phyloP scores from a whole-genome alignment of 1,284 basidiomycete genomes.

The Rhizoctonia solani region DNA sequence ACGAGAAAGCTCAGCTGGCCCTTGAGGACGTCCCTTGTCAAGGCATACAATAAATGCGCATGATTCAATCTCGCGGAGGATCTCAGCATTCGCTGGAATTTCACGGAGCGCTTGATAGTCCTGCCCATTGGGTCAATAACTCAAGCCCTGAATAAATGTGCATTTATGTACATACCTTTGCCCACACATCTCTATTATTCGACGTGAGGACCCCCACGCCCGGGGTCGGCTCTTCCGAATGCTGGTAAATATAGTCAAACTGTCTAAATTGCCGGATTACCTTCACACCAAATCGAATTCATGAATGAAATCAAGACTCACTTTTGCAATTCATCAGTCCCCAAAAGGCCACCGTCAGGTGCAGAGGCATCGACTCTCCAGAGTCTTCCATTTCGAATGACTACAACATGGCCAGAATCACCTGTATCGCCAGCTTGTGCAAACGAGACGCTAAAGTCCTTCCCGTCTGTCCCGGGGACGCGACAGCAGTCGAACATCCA shows the following conservation, averaged over 20 bases:
- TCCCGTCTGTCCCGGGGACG: constrained; percentile 68
- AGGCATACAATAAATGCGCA: constrained; percentile 81
- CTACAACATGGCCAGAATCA: constrained; percentile 74
- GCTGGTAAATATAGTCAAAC: constrained; percentile 72
- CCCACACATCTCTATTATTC: constrained; percentile 82
- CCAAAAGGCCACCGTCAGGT: constrained; percentile 62
- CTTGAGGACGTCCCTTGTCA: constrained; percentile 62
- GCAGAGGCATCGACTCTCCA: constrained; percentile 72
- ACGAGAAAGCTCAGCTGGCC: constrained; percentile 62
- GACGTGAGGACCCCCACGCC: constrained; percentile 78
- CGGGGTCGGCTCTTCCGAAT: constrained; percentile 63
- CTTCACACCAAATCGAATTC: neutral
- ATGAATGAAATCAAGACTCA: no score
- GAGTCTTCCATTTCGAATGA: constrained; percentile 74
- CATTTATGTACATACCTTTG: constrained; percentile 56
- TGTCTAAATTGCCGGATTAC: constrained; percentile 53
- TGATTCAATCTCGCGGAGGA: constrained; percentile 76
- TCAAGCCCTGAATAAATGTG: neutral
- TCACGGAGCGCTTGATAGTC: constrained; percentile 61
- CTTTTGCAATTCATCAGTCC: constrained; percentile 70
- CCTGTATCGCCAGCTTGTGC: constrained; percentile 65
- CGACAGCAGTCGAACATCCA: constrained; percentile 95
- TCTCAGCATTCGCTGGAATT: constrained; percentile 61
- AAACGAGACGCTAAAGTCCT: constrained; percentile 78
- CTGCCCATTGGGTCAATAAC: constrained; percentile 48